phyloP scores from a whole-genome alignment of 768 basidiomycete genomes.

The Lactarius trivialis region DNA sequence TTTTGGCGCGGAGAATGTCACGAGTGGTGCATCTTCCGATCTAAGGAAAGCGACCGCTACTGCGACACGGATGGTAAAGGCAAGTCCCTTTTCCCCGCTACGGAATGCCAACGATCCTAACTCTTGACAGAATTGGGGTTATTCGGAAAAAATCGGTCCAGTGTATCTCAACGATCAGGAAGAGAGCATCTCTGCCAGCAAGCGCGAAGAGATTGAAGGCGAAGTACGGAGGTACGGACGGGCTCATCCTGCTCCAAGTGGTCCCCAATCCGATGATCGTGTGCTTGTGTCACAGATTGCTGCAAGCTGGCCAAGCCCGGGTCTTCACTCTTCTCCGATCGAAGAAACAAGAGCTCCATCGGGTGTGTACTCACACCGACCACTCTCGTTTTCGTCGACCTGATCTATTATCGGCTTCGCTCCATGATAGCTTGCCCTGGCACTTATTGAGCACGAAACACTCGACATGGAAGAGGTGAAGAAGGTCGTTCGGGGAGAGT shows the following conservation, averaged over 20 bases:
- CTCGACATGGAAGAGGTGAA: slow-evolving; percentile 80
- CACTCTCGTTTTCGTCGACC: neutral
- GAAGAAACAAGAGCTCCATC: slow-evolving; percentile 69
- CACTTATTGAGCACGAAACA: slow-evolving; percentile 94
- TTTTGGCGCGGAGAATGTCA: slow-evolving; percentile 81
- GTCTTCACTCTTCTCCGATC: slow-evolving; percentile 57
- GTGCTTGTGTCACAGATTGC: slow-evolving; percentile 7
- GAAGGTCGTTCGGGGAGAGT: slow-evolving; percentile 78
- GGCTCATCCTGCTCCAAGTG: slow-evolving; percentile 20
- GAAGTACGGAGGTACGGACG: slow-evolving; percentile 78
- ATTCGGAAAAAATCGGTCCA: slow-evolving; percentile 73
- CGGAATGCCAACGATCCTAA: neutral
- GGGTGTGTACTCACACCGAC: slow-evolving; percentile 40
- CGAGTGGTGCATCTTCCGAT: slow-evolving; percentile 90
- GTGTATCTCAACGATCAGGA: slow-evolving; percentile 73
- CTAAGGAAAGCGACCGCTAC: slow-evolving; percentile 72
- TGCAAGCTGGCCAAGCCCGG: slow-evolving; percentile 58
- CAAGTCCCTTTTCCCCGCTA: slow-evolving; percentile 32
- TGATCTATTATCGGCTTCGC: neutral
- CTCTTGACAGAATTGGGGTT: slow-evolving; percentile 58
- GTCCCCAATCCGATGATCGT: neutral
- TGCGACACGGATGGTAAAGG: slow-evolving; percentile 86
- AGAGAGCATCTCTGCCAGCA: slow-evolving; percentile 62
- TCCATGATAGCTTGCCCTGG: slow-evolving; percentile 67
- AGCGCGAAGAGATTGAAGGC: slow-evolving; percentile 79